A percentile compares a stretch with the other conserved stretches of the same genome.
These are phyloP conservation scores for Solanum pennellii DNA, from an alignment of 257 asterid species.

Conservation along the genomic window DNA sequence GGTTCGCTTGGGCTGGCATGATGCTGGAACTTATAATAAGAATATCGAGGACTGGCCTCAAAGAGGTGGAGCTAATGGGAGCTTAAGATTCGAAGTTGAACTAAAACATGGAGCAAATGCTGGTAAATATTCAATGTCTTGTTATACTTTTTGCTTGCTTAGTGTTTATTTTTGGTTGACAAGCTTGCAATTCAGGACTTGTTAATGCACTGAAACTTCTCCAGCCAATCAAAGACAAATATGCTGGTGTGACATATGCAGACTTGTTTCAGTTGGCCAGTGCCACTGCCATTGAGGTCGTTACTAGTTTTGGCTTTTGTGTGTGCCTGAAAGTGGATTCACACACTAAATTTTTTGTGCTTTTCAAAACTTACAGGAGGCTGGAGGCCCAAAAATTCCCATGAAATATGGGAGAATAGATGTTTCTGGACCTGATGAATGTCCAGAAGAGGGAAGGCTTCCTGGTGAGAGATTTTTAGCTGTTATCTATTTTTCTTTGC, in stretches of 20 bases:
- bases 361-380: constrained; percentile 45
- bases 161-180: constrained; percentile 19
- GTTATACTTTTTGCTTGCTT: background rate
- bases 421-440: constrained; percentile 66
- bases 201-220: constrained; percentile 93
- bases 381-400: constrained; percentile 95
- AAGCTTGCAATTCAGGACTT: constrained; percentile 53
- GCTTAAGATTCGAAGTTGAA: constrained; percentile 87
- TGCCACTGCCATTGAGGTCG: constrained; percentile 92
- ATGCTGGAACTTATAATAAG: constrained; percentile 93
- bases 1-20: constrained; percentile 99
- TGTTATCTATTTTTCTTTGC: background rate
- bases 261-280: constrained; percentile 96
- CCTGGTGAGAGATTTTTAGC: constrained; percentile 45
- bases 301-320: background rate
- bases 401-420: constrained; percentile 98
- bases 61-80: constrained; percentile 97
- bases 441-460: constrained; percentile 99
- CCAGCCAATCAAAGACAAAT: constrained; percentile 92
- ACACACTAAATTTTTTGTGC: background rate
- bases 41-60: constrained; percentile 84
- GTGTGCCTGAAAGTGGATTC: background rate
- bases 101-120: constrained; percentile 96
- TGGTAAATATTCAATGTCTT: constrained; percentile 31
- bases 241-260: constrained; percentile 67